Evolutionary conservation across 139 green algal species (phyloP).

Genomic region (Chlamydomonas applanata): DNA sequence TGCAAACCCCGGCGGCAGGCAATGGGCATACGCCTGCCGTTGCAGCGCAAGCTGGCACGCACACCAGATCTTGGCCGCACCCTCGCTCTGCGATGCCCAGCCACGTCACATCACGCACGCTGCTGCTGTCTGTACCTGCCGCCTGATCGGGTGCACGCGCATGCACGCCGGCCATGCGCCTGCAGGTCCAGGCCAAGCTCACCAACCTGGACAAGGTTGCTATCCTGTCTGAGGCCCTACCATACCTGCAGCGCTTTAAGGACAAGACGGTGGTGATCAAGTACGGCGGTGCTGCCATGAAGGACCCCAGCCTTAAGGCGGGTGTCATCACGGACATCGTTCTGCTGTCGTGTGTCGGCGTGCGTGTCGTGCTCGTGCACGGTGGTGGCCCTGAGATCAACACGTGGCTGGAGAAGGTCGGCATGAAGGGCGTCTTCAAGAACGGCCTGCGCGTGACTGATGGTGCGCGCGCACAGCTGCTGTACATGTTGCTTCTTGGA

Average conservation of each 20-base stretch:
- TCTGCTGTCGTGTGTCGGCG: constrained; percentile 89
- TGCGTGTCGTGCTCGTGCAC: constrained; percentile 93
- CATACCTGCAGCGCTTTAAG: constrained; percentile 91
- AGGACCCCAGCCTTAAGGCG: constrained; percentile 89
- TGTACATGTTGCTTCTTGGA: not conserved
- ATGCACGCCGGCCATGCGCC: too few relatives aligned
- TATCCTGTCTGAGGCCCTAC: constrained; percentile 94
- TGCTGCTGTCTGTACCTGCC: too few relatives aligned
- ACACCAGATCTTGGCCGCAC: too few relatives aligned
- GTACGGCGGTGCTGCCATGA: constrained; percentile 99
- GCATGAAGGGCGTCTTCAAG: constrained; percentile 93
- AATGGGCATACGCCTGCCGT: too few relatives aligned
- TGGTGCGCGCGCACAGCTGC: too few relatives aligned
- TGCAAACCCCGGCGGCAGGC: too few relatives aligned
- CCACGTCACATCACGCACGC: too few relatives aligned
- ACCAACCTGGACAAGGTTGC: constrained; percentile 74
- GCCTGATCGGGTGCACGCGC: too few relatives aligned
- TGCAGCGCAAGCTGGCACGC: too few relatives aligned
- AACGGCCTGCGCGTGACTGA: constrained; percentile 97
- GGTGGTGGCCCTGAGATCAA: constrained; percentile 99
- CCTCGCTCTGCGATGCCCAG: too few relatives aligned
- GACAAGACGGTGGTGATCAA: constrained; percentile 98
- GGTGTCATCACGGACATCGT: constrained; percentile 95
- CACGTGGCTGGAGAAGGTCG: constrained; percentile 91
- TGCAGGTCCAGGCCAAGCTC: constrained; percentile 18